A percentile compares a stretch with the other conserved stretches of the same genome.
Conservation (phyloP, 192 early-diverging fungal genomes). For the Coemansia sp. region DNA sequence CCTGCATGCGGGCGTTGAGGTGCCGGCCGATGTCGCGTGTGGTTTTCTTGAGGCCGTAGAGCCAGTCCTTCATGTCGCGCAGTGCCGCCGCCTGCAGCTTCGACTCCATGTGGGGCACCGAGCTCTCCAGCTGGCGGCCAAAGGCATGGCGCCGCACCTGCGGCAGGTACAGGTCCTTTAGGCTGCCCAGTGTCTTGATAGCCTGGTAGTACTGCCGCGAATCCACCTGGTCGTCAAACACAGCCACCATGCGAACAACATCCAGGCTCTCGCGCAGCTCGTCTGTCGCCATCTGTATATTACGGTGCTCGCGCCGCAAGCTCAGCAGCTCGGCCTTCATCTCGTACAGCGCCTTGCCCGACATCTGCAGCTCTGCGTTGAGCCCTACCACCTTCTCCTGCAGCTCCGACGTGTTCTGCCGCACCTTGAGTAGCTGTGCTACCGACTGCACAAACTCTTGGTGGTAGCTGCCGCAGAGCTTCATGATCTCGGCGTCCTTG, state of each 20-base stretch:
- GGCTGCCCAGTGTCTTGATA: slow-evolving; percentile 81
- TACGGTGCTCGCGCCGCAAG: slow-evolving; percentile 73
- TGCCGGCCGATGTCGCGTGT: slow-evolving; percentile 76
- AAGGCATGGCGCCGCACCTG: slow-evolving; percentile 77
- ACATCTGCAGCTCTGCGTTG: slow-evolving; percentile 78
- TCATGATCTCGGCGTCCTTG: slow-evolving; percentile 96
- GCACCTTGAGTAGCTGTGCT: slow-evolving; percentile 92
- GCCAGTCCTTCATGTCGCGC: slow-evolving; percentile 88
- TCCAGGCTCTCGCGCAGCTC: slow-evolving; percentile 75
- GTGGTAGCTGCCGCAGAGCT: slow-evolving; percentile 94
- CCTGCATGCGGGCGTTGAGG: slow-evolving; percentile 75
- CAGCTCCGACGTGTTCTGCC: slow-evolving; percentile 78
- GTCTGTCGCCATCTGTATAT: slow-evolving; percentile 83
- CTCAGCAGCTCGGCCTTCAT: slow-evolving; percentile 74
- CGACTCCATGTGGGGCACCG: slow-evolving; percentile 86
- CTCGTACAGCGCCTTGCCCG: slow-evolving; percentile 73
- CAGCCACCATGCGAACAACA: slow-evolving; percentile 84
- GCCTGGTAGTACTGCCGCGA: slow-evolving; percentile 87
- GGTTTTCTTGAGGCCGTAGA: slow-evolving; percentile 77
- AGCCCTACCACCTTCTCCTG: slow-evolving; percentile 83
- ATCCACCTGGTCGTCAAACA: slow-evolving; percentile 74
- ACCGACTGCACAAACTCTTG: slow-evolving; percentile 81
- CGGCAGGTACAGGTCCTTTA: slow-evolving; percentile 73
- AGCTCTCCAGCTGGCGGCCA: slow-evolving; percentile 78
- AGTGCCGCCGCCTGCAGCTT: slow-evolving; percentile 81